Percentiles rank a stretch among this genome's conserved stretches.
These are phyloP conservation scores for Stropharia rugosoannulata DNA, from an alignment of 768 basidiomycete species.

Conservation along the genomic window DNA sequence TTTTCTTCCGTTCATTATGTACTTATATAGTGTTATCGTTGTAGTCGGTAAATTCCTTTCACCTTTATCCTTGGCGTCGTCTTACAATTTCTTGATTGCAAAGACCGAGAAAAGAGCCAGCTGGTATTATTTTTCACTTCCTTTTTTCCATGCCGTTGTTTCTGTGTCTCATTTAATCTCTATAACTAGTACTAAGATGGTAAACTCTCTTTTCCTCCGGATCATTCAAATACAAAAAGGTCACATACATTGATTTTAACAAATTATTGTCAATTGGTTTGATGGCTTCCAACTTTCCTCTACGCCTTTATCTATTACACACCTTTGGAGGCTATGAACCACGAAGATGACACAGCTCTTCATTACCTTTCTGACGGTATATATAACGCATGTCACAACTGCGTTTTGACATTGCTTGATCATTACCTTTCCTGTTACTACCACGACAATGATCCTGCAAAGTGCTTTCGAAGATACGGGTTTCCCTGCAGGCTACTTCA, in stretches of 20 bases:
- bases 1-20: constrained; percentile 13
- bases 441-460: constrained; percentile 14
- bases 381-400: not conserved
- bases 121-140: constrained; percentile 17
- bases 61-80: constrained; percentile 7
- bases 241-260: too few relatives aligned
- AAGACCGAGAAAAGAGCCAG: constrained; percentile 19
- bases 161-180: constrained; percentile 17
- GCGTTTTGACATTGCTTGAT: not conserved
- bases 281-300: too few relatives aligned
- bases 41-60: constrained; percentile 8
- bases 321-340: too few relatives aligned
- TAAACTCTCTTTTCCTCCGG: constrained; percentile 6
- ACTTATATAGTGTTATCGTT: constrained; percentile 18
- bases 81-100: constrained; percentile 11
- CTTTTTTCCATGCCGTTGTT: constrained; percentile 12
- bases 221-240: constrained; percentile 4
- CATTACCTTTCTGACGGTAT: too few relatives aligned
- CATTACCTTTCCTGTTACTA: not conserved
- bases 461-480: constrained; percentile 34
- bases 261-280: too few relatives aligned
- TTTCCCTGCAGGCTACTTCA: constrained; percentile 61
- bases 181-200: constrained; percentile 18
- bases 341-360: too few relatives aligned
- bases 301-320: too few relatives aligned